These are phyloP conservation scores for Aspergillus sparsus DNA, from an alignment of 495 filamentous ascomycete species.

Conservation along the genomic window DNA sequence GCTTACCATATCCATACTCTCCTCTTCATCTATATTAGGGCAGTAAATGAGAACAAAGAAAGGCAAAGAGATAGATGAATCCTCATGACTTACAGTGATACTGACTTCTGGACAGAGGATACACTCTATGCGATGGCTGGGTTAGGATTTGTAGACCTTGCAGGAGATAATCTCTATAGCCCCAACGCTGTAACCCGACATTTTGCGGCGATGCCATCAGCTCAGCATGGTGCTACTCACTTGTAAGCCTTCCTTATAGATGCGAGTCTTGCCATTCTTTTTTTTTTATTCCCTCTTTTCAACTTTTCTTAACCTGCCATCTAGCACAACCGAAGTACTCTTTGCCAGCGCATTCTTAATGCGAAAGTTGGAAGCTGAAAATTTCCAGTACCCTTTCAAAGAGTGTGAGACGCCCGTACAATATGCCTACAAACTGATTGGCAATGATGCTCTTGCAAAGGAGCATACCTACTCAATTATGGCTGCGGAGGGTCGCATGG, in stretches of 20 bases:
- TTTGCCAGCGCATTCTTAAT: conserved; percentile 40
- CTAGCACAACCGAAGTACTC: conserved; percentile 40
- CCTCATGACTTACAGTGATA: neutral
- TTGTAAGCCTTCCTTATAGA: conserved; percentile 28
- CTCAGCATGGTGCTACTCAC: conserved; percentile 42
- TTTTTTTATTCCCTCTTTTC: no score
- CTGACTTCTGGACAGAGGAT: conserved; percentile 28
- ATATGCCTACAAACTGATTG: conserved; percentile 38
- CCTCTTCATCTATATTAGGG: no score
- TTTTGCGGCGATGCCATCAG: conserved; percentile 36
- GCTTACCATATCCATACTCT: no score
- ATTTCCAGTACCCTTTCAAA: conserved; percentile 40
- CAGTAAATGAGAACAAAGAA: no score
- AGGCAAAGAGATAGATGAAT: no score
- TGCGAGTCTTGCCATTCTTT: neutral
- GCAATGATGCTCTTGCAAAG: conserved; percentile 29
- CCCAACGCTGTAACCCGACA: conserved; percentile 40
- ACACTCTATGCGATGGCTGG: conserved; percentile 41
- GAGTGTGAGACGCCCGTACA: conserved; percentile 38
- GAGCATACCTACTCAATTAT: conserved; percentile 44
- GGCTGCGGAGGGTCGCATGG: conserved; percentile 40
- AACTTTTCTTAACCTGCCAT: neutral
- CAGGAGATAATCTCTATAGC: conserved; percentile 29
- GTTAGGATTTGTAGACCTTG: conserved; percentile 35
- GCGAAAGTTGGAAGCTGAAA: conserved; percentile 36